Base-by-base conservation (phyloP, 805 yeast species). In the Helenozyma baotianmanensis region DNA sequence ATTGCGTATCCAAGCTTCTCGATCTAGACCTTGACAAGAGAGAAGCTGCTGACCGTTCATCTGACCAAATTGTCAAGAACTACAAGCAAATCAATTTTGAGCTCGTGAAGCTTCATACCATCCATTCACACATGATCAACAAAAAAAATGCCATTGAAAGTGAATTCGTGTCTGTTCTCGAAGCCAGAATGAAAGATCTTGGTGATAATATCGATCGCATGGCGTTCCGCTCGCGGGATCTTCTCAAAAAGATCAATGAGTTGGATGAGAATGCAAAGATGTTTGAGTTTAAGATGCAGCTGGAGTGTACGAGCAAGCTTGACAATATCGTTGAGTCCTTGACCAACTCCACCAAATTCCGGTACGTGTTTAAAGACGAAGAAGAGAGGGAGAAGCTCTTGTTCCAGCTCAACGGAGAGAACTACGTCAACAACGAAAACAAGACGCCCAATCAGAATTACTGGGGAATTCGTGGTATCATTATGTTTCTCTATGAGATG, bases 141-240 rank as follows among this genome's bases (percentile, higher is more conserved):
- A 53, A 59, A 32, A 33, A 43, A 10, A 54, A 44, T 21, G 38
- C 56, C 5, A 38, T 58, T 14, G 59, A 56, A 21, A 60, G 52
- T 17, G 66, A 62, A 19, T 50, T 61, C 21, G 42, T 53, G 4
- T 46, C 46, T 6, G 47, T 50, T 21, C 49, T 65, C 19, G 49
- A 57, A 21, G 45, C 44, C 33, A 55, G 57, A 29, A 47, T 64
- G 33, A 44, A 46, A 9, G 60, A 54, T 25, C 48, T 66, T 25
- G 50, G 55, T 2, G 53, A 59, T 3, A 56, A 59, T 7, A 55
- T 66, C 8, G 71, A 66, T 38, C 42, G 68, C 29, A 50, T 66
- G 38, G 44, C 58, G 2, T 66, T 66, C 37, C 67, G 68, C 33
- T 57, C 69, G 3, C 49, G 70, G 33, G 61, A 64, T n/a, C 60